phyloP scores from a whole-genome alignment of 345 rosid genomes.

The Clarkia xantiana region DNA sequence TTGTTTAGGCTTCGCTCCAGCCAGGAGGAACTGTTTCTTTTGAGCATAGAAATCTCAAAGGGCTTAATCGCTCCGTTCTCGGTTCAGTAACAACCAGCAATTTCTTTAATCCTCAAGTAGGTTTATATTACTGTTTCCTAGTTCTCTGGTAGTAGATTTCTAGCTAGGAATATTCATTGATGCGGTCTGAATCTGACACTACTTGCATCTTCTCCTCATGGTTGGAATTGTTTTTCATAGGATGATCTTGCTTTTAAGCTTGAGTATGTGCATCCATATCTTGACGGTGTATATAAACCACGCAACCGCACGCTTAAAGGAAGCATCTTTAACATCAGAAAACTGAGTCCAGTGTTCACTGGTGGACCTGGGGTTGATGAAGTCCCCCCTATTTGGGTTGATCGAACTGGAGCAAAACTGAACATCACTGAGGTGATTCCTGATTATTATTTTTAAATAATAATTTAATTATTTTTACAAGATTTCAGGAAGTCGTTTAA shows the following conservation, averaged over 20 bases:
- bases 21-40: constrained; percentile 98
- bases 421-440: constrained; percentile 81
- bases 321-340: constrained; percentile 93
- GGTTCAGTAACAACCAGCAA: constrained; percentile 97
- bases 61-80: constrained; percentile 82
- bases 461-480: constrained; percentile 3
- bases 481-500: background rate
- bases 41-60: constrained; percentile 81
- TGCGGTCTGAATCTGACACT: no score
- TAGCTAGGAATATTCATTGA: no score
- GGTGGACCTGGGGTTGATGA: constrained; percentile 98
- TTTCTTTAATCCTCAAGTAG: constrained; percentile 85
- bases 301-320: constrained; percentile 78
- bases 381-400: constrained; percentile 99
- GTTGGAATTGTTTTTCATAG: constrained; percentile 16
- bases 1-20: constrained; percentile 67
- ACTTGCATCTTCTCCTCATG: no score
- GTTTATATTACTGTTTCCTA: constrained; percentile 3
- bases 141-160: background rate
- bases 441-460: no score
- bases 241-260: constrained; percentile 99
- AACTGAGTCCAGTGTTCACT: constrained; percentile 93
- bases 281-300: constrained; percentile 66
- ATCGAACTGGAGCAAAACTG: constrained; percentile 89
- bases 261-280: constrained; percentile 93